Conservation (phyloP, 768 basidiomycete species). For the Heimioporus sp. region DNA sequence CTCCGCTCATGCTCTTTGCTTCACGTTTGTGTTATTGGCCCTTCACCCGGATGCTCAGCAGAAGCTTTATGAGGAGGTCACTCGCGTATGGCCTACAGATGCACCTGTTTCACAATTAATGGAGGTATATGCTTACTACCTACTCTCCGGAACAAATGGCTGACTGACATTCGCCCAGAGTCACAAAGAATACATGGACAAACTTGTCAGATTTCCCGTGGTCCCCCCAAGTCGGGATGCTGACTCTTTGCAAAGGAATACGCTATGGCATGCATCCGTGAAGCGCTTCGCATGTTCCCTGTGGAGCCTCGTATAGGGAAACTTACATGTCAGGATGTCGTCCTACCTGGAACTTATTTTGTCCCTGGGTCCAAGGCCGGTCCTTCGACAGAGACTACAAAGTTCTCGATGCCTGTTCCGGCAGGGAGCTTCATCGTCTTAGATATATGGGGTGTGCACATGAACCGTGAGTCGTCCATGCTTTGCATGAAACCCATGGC, state of each 20-base stretch:
- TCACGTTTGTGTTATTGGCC: slow-evolving; percentile 44
- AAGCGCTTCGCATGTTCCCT: slow-evolving; percentile 45
- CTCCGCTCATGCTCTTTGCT: slow-evolving; percentile 43
- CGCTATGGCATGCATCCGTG: slow-evolving; percentile 41
- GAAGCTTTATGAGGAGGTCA: slow-evolving; percentile 42
- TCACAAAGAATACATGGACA: slow-evolving; percentile 38
- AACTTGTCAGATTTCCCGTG: slow-evolving; percentile 29
- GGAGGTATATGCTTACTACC: slow-evolving; percentile 26
- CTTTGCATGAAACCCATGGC: neutral
- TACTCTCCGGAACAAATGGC: neutral
- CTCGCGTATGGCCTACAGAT: slow-evolving; percentile 39
- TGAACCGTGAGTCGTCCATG: slow-evolving; percentile 38
- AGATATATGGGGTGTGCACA: slow-evolving; percentile 43
- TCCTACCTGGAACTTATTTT: slow-evolving; percentile 36
- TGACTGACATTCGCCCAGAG: slow-evolving; percentile 26
- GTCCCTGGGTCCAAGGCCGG: slow-evolving; percentile 16
- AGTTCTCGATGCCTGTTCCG: slow-evolving; percentile 35
- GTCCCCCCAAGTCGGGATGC: neutral
- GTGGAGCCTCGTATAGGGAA: slow-evolving; percentile 37
- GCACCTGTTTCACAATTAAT: slow-evolving; percentile 21
- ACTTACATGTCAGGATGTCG: slow-evolving; percentile 33
- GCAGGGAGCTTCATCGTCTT: slow-evolving; percentile 39
- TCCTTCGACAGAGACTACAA: slow-evolving; percentile 22
- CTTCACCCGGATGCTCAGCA: slow-evolving; percentile 49
- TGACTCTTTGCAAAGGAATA: slow-evolving; percentile 36